These are phyloP conservation scores for Psilocybe mexicana DNA, from an alignment of 1,284 basidiomycete genomes.

Conservation along the genomic window DNA sequence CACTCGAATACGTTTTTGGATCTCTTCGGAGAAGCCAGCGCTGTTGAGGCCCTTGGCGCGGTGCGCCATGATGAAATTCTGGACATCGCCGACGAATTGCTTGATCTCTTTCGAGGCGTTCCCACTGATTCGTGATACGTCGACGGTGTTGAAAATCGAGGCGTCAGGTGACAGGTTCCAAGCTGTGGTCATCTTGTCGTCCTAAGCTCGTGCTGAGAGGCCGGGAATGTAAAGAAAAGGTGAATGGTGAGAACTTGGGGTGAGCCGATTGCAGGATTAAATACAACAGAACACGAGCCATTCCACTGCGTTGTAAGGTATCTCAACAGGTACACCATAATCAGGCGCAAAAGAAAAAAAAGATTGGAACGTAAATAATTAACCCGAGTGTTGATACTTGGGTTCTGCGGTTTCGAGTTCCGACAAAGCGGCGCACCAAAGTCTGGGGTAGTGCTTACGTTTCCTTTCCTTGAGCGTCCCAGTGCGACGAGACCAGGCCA, in stretches of 20 bases:
- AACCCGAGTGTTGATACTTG: background rate
- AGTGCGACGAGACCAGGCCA: background rate
- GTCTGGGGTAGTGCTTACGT: background rate
- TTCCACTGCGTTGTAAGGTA: too few species aligned
- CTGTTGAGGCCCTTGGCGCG: conserved; percentile 9
- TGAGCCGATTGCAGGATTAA: background rate
- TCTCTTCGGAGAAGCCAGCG: conserved; percentile 32
- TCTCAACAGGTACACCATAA: too few species aligned
- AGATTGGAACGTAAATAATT: background rate
- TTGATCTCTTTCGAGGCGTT: conserved; percentile 45
- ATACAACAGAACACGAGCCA: background rate
- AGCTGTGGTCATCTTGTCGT: background rate
- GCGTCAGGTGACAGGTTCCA: background rate
- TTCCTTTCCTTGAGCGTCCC: background rate
- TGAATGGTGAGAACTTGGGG: background rate
- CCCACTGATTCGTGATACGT: conserved; percentile 38
- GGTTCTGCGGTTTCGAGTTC: background rate
- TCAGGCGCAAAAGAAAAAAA: background rate
- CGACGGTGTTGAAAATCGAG: conserved; percentile 4
- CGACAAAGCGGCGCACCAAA: background rate
- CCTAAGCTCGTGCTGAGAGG: too few species aligned
- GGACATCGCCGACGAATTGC: conserved; percentile 27
- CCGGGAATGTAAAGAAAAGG: too few species aligned
- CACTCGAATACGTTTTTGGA: conserved; percentile 33
- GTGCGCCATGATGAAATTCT: conserved; percentile 22